Evolutionary conservation across 306 rosid species (phyloP), one percentile per base, ranked within the genome.

Genomic region (Quercus mongolica): DNA sequence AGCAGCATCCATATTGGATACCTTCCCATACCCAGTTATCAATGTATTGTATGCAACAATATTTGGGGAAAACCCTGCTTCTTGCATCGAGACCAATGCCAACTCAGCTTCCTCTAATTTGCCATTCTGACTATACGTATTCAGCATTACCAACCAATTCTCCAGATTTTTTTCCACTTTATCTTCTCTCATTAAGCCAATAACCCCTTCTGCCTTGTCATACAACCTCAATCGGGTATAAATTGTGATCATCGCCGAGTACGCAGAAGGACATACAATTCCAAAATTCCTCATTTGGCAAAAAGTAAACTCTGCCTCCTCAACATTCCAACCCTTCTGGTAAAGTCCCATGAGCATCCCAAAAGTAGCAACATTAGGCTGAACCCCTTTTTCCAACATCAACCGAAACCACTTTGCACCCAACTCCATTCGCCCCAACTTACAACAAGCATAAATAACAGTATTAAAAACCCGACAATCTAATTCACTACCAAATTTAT

Each of bases 11-110:
- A 95, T 95, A 12, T 84, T 81, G 0, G 94, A 87, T n/a, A 86
- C 90, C 81, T 85, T 95, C 23, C 99, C 99, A 80, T 89, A 92
- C 65, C 99, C 98, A 38, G 98, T 95, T 65, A 95, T 89, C 89
- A 95, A 84, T 54, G 94, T 92, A 82, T 95, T 95, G 76, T 85
- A 90, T 33, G 97, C 95, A 82, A 95, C 80, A 52, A 95, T 68
- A 80, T 89, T 90, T 17, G 87, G 83, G 28, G 88, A 57, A 88
- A 89, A 86, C 61, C 97, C 97, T 6, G 83, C 89, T 74, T 89
- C 84, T 72, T 73, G 76, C 94, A 95, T 92, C 31, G 75, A 86
- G 56, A 68, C 80, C 35, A 86, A 80, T 11, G 85, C 84, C 58
- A 74, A 30, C 84, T 95, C 98, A 25, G 99, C 94, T 6, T 87